phyloP scores from a whole-genome alignment of 495 filamentous ascomycete species.

The Lasiosphaeria hispida region DNA sequence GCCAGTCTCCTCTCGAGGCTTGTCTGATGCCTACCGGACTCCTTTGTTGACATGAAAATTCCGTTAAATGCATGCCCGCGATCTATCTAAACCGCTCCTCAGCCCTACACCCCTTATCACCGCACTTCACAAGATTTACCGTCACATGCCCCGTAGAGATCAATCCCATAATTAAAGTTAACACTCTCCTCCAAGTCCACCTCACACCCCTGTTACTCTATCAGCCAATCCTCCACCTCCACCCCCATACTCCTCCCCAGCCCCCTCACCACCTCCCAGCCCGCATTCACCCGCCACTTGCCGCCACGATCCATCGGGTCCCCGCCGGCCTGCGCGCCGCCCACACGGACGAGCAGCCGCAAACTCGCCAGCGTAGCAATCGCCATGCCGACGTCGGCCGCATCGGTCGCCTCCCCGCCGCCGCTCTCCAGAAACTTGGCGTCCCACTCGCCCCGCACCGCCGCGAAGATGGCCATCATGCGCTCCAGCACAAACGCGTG shows the following conservation, averaged over 20 bases:
- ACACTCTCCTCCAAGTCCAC: no score
- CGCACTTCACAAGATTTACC: no score
- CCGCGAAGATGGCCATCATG: constrained; percentile 81
- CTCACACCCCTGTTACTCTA: constrained; percentile 37
- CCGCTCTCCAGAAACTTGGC: constrained; percentile 20
- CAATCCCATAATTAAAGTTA: no score
- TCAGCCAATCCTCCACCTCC: constrained; percentile 68
- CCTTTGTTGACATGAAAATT: no score
- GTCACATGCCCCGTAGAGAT: no score
- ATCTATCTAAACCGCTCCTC: no score
- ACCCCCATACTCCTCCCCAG: constrained; percentile 68
- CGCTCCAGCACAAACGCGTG: constrained; percentile 85
- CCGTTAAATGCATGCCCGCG: no score
- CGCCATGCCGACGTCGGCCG: constrained; percentile 64
- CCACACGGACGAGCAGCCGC: constrained; percentile 63
- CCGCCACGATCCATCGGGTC: constrained; percentile 62
- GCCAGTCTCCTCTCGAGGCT: no score
- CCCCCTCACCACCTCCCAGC: constrained; percentile 66
- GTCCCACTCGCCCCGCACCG: constrained; percentile 68
- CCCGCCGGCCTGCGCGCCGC: constrained; percentile 38
- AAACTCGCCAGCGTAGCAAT: constrained; percentile 79
- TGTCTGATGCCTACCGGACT: no score
- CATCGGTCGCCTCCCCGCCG: constrained; percentile 27
- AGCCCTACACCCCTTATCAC: no score
- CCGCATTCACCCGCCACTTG: constrained; percentile 73